phyloP scores from a whole-genome alignment of 805 yeast genomes.

The Saccharomycopsis babjevae region DNA sequence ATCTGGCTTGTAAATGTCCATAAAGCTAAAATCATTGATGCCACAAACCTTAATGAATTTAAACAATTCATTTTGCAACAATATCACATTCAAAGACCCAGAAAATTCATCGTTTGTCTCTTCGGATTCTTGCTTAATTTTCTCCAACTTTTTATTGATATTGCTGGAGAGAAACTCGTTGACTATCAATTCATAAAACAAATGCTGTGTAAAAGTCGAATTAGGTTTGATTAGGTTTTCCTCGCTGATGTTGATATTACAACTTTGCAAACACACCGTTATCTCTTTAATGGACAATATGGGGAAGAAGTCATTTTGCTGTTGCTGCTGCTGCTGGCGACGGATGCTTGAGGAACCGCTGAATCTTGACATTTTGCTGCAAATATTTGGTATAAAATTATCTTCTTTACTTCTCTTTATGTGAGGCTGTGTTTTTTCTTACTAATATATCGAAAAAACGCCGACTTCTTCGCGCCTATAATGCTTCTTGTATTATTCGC shows the following conservation, averaged over 20 bases:
- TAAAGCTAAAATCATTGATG: conserved; percentile 61
- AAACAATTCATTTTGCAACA: conserved; percentile 48
- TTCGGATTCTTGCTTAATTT: conserved; percentile 30
- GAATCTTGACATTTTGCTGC: not conserved
- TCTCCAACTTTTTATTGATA: conserved; percentile 51
- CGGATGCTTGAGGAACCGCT: conserved; percentile 6
- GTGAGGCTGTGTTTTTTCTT: too few relatives aligned
- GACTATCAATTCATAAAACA: conserved; percentile 16
- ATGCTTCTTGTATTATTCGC: too few relatives aligned
- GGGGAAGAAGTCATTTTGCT: conserved; percentile 42
- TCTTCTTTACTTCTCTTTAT: too few relatives aligned
- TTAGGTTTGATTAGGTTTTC: conserved; percentile 51
- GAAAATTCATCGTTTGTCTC: conserved; percentile 22
- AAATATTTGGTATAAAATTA: not conserved
- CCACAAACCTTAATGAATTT: conserved; percentile 65
- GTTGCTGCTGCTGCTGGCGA: conserved; percentile 8
- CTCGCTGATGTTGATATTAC: conserved; percentile 51
- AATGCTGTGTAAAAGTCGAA: conserved; percentile 22
- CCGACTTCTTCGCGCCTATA: too few relatives aligned
- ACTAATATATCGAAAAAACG: too few relatives aligned
- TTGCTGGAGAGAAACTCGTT: conserved; percentile 39
- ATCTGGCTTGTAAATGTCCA: conserved; percentile 76
- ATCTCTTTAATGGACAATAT: conserved; percentile 50
- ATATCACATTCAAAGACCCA: conserved; percentile 40
- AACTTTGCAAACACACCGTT: conserved; percentile 46